Evolutionary conservation across 169 alveolate genomes (phyloP).

Genomic region (Fabrea salina): DNA sequence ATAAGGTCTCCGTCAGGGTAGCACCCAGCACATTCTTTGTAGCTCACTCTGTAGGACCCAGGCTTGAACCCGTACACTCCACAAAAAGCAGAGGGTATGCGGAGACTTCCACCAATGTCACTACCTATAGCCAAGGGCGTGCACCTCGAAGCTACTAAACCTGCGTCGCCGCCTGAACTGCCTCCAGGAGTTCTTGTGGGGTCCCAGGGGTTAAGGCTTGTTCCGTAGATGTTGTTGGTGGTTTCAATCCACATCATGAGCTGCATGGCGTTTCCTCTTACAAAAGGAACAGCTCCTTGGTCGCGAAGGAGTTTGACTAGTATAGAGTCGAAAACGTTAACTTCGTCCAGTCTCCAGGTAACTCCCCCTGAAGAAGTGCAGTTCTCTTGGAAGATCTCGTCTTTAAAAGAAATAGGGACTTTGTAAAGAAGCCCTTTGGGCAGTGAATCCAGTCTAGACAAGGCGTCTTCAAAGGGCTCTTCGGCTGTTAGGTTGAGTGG

Average conservation of each 20-base stretch:
- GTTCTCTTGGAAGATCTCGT: background rate
- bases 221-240: constrained; percentile 57
- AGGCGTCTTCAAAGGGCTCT: constrained; percentile 48
- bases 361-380: constrained; percentile 4
- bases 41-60: constrained; percentile 41
- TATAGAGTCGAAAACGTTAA: background rate
- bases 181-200: constrained; percentile 69
- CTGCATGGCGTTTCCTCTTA: constrained; percentile 62
- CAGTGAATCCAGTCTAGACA: background rate
- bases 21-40: constrained; percentile 1
- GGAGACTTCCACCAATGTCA: constrained; percentile 69
- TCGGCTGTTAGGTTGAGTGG: constrained; percentile 37
- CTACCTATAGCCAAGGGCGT: constrained; percentile 60
- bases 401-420: constrained; percentile 29
- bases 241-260: constrained; percentile 48
- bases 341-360: background rate
- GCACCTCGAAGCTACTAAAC: constrained; percentile 59
- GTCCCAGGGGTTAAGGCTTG: constrained; percentile 59
- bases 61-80: constrained; percentile 68
- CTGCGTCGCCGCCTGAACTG: constrained; percentile 79
- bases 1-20: background rate
- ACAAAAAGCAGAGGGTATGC: constrained; percentile 64
- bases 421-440: background rate
- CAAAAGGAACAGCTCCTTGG: constrained; percentile 69
- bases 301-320: background rate